These are phyloP conservation scores for Pseudogymnoascus sp. DNA, from an alignment of 2,329 filamentous ascomycete species.

Conservation along the genomic window DNA sequence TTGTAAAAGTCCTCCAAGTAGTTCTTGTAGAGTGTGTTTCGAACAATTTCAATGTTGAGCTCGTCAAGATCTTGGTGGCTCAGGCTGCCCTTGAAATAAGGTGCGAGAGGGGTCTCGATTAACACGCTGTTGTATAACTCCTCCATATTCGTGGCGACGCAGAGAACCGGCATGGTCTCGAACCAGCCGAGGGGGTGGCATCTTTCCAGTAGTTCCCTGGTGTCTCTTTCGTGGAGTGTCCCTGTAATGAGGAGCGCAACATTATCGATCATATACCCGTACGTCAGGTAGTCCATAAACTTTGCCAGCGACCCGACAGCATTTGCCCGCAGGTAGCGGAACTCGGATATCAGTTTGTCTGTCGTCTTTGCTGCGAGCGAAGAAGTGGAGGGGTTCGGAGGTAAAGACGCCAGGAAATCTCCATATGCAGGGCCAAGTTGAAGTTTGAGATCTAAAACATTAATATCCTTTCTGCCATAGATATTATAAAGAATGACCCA, in stretches of 20 bases:
- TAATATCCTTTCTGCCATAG: constrained; percentile 1
- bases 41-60: constrained; percentile 97
- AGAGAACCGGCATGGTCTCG: constrained; percentile 96
- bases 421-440: constrained; percentile 95
- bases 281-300: constrained; percentile 97
- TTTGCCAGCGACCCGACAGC: constrained; percentile 82
- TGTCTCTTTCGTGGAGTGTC: constrained; percentile 94
- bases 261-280: constrained; percentile 99
- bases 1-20: constrained; percentile 96
- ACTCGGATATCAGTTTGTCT: constrained; percentile 96
- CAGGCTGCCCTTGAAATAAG: constrained; percentile 94
- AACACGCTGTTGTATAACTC: constrained; percentile 97
- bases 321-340: constrained; percentile 91
- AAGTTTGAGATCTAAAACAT: constrained; percentile 76
- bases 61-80: constrained; percentile 97
- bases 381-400: constrained; percentile 94
- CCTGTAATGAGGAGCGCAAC: constrained; percentile 96
- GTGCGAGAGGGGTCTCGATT: constrained; percentile 89
- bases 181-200: constrained; percentile 98
- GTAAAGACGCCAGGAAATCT: constrained; percentile 88
- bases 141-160: constrained; percentile 96
- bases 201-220: constrained; percentile 84
- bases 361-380: constrained; percentile 90
- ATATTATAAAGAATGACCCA: constrained; percentile 33
- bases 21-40: constrained; percentile 98